Base-by-base conservation (phyloP, 2,329 filamentous ascomycete species). In the Dactylellina haptotyla region DNA sequence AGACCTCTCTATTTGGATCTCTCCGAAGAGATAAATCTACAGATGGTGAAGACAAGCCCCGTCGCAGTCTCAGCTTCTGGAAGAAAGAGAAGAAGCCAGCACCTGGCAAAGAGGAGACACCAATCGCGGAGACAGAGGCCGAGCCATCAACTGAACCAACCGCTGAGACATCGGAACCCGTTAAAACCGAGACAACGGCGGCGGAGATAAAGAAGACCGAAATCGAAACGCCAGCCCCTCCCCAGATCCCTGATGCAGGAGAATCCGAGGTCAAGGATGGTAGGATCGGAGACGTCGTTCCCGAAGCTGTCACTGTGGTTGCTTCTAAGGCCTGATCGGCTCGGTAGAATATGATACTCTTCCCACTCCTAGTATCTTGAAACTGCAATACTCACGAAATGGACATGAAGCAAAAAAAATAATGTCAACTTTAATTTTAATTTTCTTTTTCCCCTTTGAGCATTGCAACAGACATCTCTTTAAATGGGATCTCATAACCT, bases 261-360 rank as follows among this genome's bases (percentile, higher is more conserved):
- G 30, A 66, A 26, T 37, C 58, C 14, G 70, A 72, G 48, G 53
- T 67, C 20, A 26, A 26, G 41, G 34, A 61, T 32, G 45, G 46
- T 9, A 54, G 67, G n/a, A 75, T 75, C 50, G 72, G 64, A 20
- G 76, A 77, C 50, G 71, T 76, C 43, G 75, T 71, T 39, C 70
- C 75, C 2, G 76, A 75, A n/a, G 62, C 69, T 4, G 64, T 75
- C 32, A 48, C 64, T 25, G 72, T 65, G 28, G 61, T 37, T 26
- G 58, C n/a, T n/a, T n/a, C n/a, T n/a, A n/a, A n/a, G n/a, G n/a
- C n/a, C n/a, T n/a, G n/a, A n/a, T 69, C n/a, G 61, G 74, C 20
- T 53, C 70, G 14, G 75, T 76, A 67, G 63, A 70, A 25, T 67
- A n/a, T 51, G 28, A 25, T 46, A 28, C 39, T n/a, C 16, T 32